These are phyloP conservation scores for Trichoderma hamatum DNA, from an alignment of 2,329 filamentous ascomycete species.

Conservation along the genomic window DNA sequence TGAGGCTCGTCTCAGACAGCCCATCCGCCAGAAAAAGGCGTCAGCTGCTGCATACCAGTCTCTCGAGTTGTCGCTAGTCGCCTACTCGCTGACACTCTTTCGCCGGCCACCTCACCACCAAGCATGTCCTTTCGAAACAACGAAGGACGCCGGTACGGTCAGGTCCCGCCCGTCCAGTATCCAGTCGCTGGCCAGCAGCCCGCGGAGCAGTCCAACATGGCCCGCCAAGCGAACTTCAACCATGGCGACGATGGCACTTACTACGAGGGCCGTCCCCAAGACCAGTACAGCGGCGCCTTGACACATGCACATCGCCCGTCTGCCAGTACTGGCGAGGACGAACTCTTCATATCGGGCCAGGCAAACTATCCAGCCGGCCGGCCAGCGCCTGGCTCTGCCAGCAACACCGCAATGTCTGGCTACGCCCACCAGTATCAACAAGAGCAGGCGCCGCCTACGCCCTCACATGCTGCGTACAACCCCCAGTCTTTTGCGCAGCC, in stretches of 20 bases:
- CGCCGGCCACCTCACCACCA: not conserved
- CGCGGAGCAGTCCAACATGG: slow-evolving; percentile 39
- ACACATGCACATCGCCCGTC: slow-evolving; percentile 29
- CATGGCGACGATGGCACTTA: slow-evolving; percentile 71
- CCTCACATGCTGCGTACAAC: slow-evolving; percentile 64
- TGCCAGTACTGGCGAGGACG: slow-evolving; percentile 50
- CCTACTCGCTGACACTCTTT: slow-evolving; percentile 9
- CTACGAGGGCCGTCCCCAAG: slow-evolving; percentile 38
- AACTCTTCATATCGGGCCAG: slow-evolving; percentile 64
- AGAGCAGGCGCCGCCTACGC: slow-evolving; percentile 47
- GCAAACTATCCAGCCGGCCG: slow-evolving; percentile 36
- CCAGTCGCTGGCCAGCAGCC: slow-evolving; percentile 50
- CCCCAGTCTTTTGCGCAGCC: slow-evolving; percentile 63
- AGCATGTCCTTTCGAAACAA: slow-evolving; percentile 67
- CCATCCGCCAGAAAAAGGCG: slow-evolving; percentile 3
- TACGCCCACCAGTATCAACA: slow-evolving; percentile 57
- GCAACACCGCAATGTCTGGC: slow-evolving; percentile 52
- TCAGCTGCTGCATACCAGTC: slow-evolving; percentile 11
- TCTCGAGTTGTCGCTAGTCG: slow-evolving; percentile 15
- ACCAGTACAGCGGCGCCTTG: slow-evolving; percentile 31
- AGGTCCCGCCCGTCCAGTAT: slow-evolving; percentile 68
- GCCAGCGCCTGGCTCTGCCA: slow-evolving; percentile 48
- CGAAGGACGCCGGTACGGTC: slow-evolving; percentile 65
- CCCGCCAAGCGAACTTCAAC: slow-evolving; percentile 72
- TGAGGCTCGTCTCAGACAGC: slow-evolving; percentile 28